These are phyloP conservation scores for Nakaseomyces glabratus DNA, from an alignment of 1,139 yeast genomes.

Conservation along the genomic window DNA sequence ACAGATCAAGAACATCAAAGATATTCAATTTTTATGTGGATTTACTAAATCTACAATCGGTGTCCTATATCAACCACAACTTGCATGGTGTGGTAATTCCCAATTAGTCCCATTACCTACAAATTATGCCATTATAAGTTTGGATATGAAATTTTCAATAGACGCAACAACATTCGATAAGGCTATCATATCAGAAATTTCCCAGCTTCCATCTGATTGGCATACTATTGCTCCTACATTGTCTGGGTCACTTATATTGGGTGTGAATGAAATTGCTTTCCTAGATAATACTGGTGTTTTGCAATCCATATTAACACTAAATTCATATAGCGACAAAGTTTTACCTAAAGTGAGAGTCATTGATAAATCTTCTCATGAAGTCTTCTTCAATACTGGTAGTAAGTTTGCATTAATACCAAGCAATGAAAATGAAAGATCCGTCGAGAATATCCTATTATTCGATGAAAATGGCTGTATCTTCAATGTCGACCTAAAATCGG, in stretches of 20 bases:
- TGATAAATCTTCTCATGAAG: slow-evolving; percentile 21
- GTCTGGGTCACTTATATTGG: slow-evolving; percentile 64
- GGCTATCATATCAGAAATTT: slow-evolving; percentile 22
- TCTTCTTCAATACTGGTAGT: slow-evolving; percentile 16
- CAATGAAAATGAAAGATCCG: slow-evolving; percentile 10
- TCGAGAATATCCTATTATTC: slow-evolving; percentile 23
- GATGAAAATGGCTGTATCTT: slow-evolving; percentile 24
- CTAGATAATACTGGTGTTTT: slow-evolving; percentile 67
- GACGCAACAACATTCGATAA: slow-evolving; percentile 12
- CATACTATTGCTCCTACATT: slow-evolving; percentile 56
- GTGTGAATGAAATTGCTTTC: slow-evolving; percentile 70
- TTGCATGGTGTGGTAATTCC: slow-evolving; percentile 67
- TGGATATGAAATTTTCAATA: slow-evolving; percentile 15
- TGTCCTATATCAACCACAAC: slow-evolving; percentile 50
- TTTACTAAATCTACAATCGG: slow-evolving; percentile 79
- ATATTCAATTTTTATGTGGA: slow-evolving; percentile 57
- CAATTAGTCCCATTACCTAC: slow-evolving; percentile 21
- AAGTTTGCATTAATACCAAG: slow-evolving; percentile 16
- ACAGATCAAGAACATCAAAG: slow-evolving; percentile 53
- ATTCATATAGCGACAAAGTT: slow-evolving; percentile 22
- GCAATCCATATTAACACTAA: slow-evolving; percentile 24
- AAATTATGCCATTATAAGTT: slow-evolving; percentile 19
- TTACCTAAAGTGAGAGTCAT: slow-evolving; percentile 21
- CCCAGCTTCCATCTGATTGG: slow-evolving; percentile 64
- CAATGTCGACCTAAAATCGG: slow-evolving; percentile 23